Conservation (phyloP, 768 basidiomycete genomes). For the Lactarius hatsudake region DNA sequence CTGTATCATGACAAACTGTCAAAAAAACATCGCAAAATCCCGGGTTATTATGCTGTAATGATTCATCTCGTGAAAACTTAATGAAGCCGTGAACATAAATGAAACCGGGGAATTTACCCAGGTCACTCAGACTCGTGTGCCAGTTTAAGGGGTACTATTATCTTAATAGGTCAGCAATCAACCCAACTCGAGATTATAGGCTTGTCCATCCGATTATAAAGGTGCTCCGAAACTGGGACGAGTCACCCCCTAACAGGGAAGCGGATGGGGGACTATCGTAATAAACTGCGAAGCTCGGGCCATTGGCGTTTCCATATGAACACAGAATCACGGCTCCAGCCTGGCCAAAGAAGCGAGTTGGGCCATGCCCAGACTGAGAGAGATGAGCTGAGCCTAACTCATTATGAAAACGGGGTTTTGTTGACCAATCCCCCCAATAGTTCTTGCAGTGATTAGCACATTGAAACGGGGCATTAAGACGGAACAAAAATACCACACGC, state of each 20-base stretch:
- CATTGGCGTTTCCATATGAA: slow-evolving; percentile 4
- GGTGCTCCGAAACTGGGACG: neutral
- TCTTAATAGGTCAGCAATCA: neutral
- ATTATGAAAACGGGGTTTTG: neutral
- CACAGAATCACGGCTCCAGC: neutral
- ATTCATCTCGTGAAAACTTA: neutral
- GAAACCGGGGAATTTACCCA: neutral
- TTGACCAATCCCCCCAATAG: neutral
- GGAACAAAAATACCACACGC: neutral
- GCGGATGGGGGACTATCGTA: neutral
- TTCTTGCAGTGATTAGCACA: neutral
- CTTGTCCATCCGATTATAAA: neutral
- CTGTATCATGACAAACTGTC: neutral
- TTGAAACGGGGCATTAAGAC: neutral
- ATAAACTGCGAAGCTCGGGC: neutral
- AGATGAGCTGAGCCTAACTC: neutral
- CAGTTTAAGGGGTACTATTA: neutral
- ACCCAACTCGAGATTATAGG: neutral
- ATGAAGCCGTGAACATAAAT: neutral
- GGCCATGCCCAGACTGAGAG: neutral
- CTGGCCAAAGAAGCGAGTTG: neutral
- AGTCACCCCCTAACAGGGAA: neutral
- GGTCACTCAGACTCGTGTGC: neutral
- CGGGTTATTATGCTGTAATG: neutral
- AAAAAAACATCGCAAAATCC: neutral